Evolutionary conservation across 1,139 yeast genomes (phyloP).

Genomic region (Cylindricascospora bacillispora): DNA sequence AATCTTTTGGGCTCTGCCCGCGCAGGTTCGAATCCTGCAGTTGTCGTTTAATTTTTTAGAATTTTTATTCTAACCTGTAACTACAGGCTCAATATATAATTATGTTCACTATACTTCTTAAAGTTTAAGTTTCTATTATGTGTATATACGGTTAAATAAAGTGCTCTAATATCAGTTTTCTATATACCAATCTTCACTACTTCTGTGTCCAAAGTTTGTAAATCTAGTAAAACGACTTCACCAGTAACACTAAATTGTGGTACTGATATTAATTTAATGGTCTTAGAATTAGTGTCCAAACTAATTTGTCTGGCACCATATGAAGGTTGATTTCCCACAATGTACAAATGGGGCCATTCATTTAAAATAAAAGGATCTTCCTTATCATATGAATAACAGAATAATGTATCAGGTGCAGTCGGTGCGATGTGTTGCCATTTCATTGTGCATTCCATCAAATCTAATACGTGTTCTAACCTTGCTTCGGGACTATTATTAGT

Average conservation of each 20-base stretch:
- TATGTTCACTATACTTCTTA: no score
- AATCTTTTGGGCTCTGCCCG: slow-evolving; percentile 37
- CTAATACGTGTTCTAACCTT: slow-evolving; percentile 26
- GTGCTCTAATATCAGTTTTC: no score
- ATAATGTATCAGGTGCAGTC: slow-evolving; percentile 91
- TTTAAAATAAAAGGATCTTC: slow-evolving; percentile 69
- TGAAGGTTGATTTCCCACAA: slow-evolving; percentile 69
- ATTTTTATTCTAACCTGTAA: no score
- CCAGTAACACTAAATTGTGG: slow-evolving; percentile 63
- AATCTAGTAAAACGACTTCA: slow-evolving; percentile 53
- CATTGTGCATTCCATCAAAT: slow-evolving; percentile 55
- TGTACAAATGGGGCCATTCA: slow-evolving; percentile 75
- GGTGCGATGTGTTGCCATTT: slow-evolving; percentile 85
- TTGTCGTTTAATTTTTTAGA: slow-evolving; percentile 23
- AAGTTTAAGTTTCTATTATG: no score
- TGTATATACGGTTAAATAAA: no score
- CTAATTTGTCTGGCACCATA: slow-evolving; percentile 30
- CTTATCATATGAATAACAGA: slow-evolving; percentile 76
- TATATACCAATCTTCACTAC: slow-evolving; percentile 27
- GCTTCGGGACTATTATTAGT: background rate
- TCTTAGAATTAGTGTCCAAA: slow-evolving; percentile 21
- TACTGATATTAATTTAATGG: slow-evolving; percentile 50
- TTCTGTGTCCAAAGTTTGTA: slow-evolving; percentile 42
- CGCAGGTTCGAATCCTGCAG: slow-evolving; percentile 31
- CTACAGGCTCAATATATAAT: no score